phyloP scores from a whole-genome alignment of 352 stramenopile species.

The Lagenidium sp. region DNA sequence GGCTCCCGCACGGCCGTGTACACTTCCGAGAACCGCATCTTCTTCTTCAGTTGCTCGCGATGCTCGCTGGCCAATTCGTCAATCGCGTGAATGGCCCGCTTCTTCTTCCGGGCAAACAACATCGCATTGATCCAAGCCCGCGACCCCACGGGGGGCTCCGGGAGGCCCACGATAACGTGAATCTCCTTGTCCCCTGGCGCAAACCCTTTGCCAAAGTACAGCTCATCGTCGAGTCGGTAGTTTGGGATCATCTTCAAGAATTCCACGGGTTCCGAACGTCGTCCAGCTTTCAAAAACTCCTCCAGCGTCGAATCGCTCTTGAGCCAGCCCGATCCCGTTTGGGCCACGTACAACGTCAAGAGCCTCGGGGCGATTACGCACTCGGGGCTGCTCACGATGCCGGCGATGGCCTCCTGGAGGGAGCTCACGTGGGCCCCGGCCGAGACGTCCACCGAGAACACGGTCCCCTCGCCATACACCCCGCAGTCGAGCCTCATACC shows the following conservation, averaged over 20 bases:
- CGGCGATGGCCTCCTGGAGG: conserved; percentile 5
- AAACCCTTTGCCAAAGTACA: conserved; percentile 10
- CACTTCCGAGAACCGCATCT: conserved; percentile 11
- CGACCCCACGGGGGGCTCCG: neutral
- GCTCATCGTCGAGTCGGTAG: conserved; percentile 7
- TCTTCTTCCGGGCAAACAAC: conserved; percentile 5
- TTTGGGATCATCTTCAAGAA: conserved; percentile 8
- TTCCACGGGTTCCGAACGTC: conserved; percentile 5
- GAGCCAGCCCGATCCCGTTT: conserved; percentile 6
- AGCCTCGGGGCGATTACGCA: conserved; percentile 1
- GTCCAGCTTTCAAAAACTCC: conserved; percentile 8
- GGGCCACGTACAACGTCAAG: conserved; percentile 7
- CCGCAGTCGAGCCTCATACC: neutral
- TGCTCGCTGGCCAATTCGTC: conserved; percentile 3
- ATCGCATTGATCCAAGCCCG: neutral
- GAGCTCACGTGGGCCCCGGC: conserved; percentile 1
- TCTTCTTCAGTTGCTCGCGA: conserved; percentile 4
- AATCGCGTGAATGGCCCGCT: conserved; percentile 4
- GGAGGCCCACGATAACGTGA: conserved; percentile 14
- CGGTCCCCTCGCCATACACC: conserved; percentile 8
- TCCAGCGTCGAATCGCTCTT: conserved; percentile 8
- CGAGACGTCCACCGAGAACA: conserved; percentile 5
- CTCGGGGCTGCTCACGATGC: neutral
- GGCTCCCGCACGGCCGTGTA: conserved; percentile 14
- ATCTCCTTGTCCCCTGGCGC: conserved; percentile 12